Percentiles rank a stretch among this genome's conserved stretches.
Evolutionary conservation across 805 yeast species (phyloP).

Genomic region (Barnettozyma siamensis): DNA sequence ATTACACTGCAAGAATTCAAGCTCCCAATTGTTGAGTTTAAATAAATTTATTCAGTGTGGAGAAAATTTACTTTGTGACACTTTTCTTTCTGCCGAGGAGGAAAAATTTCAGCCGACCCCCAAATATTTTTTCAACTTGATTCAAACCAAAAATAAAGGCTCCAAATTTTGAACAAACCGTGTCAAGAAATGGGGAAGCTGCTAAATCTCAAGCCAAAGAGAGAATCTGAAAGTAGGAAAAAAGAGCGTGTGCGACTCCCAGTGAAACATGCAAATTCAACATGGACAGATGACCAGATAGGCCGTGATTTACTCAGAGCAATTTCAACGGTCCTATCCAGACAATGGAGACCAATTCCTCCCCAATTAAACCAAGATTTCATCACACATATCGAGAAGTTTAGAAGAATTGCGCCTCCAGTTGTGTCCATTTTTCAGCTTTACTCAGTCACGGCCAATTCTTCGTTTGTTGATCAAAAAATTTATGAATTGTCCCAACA

Average conservation of each 20-base stretch:
- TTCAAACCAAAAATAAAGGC: no score
- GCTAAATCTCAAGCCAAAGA: no score
- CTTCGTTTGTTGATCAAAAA: slow-evolving; percentile 46
- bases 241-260: background rate
- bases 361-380: slow-evolving; percentile 15
- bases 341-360: slow-evolving; percentile 16
- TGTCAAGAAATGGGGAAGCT: no score
- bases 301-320: background rate
- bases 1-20: no score
- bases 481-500: slow-evolving; percentile 33
- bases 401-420: slow-evolving; percentile 11
- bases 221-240: background rate
- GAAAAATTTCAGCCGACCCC: background rate
- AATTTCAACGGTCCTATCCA: slow-evolving; percentile 7
- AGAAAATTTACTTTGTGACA: background rate
- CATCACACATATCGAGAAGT: slow-evolving; percentile 14
- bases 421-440: slow-evolving; percentile 30
- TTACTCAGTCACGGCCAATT: slow-evolving; percentile 40
- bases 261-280: background rate
- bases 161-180: no score
- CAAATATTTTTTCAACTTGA: background rate
- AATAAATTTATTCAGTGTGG: background rate
- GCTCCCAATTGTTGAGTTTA: no score
- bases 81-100: background rate
- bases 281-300: background rate